Conservation (phyloP, 208 protist genomes). For the Crithidia thermophila region DNA sequence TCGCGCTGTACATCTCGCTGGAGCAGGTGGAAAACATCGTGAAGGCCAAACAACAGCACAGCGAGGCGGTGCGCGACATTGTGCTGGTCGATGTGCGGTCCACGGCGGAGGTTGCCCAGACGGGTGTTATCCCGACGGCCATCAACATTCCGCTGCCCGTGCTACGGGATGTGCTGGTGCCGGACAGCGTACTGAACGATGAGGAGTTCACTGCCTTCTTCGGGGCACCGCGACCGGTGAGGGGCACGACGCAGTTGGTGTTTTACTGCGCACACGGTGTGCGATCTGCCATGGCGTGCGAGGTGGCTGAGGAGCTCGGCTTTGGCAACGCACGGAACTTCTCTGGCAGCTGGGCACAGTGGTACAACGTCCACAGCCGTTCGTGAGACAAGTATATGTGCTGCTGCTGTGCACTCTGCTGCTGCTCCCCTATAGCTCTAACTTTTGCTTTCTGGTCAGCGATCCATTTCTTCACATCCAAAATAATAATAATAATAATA, state of each 20-base stretch:
- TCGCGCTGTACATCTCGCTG: conserved; percentile 41
- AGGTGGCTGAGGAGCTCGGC: conserved; percentile 65
- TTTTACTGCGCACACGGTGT: conserved; percentile 82
- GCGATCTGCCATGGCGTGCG: conserved; percentile 62
- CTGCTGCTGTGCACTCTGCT: too few species aligned
- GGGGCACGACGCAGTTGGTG: conserved; percentile 48
- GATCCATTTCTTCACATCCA: too few species aligned
- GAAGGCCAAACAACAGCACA: conserved; percentile 40
- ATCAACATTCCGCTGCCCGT: conserved; percentile 72
- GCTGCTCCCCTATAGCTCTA: too few species aligned
- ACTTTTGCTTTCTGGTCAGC: too few species aligned
- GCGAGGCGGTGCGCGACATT: conserved; percentile 29
- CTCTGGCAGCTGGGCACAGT: conserved; percentile 69
- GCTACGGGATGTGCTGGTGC: conserved; percentile 41
- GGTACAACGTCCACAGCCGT: conserved; percentile 38
- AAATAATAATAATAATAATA: too few species aligned
- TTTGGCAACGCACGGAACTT: conserved; percentile 59
- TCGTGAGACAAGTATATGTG: too few species aligned
- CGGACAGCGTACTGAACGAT: conserved; percentile 38
- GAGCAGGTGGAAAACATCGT: conserved; percentile 72
- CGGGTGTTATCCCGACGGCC: conserved; percentile 70
- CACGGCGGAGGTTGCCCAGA: conserved; percentile 64
- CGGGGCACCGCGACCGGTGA: conserved; percentile 43
- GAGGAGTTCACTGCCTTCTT: conserved; percentile 61
- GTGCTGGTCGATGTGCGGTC: conserved; percentile 79